Conservation (phyloP, 306 rosid species). For the Alnus glutinosa region DNA sequence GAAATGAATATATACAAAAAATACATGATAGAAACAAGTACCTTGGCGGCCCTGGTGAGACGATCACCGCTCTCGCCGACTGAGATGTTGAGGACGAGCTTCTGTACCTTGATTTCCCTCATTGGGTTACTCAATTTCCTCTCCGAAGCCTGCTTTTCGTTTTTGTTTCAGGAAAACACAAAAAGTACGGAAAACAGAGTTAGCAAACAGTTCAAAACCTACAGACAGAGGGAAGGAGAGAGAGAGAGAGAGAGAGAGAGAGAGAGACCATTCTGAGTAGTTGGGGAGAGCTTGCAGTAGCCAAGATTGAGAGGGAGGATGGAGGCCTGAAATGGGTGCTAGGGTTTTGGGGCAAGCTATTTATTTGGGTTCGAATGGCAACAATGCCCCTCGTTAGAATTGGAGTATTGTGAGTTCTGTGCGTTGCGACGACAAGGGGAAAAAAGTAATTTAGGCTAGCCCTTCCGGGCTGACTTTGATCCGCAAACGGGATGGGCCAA, state of each 20-base stretch:
- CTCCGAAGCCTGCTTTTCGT: constrained; percentile 60
- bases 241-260: background rate
- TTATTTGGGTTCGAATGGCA: background rate
- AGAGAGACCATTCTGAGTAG: constrained; percentile 21
- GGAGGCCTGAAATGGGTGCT: background rate
- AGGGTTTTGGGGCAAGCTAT: background rate
- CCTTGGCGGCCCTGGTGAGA: constrained; percentile 86
- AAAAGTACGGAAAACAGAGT: background rate
- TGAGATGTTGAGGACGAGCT: constrained; percentile 78
- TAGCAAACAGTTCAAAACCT: background rate
- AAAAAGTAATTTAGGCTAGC: background rate
- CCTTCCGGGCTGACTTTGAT: too few species aligned
- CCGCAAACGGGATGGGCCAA: too few species aligned
- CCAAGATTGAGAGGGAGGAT: background rate
- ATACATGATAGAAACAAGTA: background rate
- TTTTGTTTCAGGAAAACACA: constrained; percentile 6
- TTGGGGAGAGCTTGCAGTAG: constrained; percentile 17
- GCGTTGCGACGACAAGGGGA: background rate
- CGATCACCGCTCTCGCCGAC: constrained; percentile 86
- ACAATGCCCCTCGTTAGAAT: background rate
- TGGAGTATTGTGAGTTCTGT: background rate
- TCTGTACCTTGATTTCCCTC: constrained; percentile 84
- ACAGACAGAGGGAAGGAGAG: background rate
- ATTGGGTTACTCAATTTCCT: constrained; percentile 71
- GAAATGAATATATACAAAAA: background rate